These are phyloP conservation scores for Bipolaris bicolor DNA, from an alignment of 2,329 filamentous ascomycete genomes.

Conservation along the genomic window DNA sequence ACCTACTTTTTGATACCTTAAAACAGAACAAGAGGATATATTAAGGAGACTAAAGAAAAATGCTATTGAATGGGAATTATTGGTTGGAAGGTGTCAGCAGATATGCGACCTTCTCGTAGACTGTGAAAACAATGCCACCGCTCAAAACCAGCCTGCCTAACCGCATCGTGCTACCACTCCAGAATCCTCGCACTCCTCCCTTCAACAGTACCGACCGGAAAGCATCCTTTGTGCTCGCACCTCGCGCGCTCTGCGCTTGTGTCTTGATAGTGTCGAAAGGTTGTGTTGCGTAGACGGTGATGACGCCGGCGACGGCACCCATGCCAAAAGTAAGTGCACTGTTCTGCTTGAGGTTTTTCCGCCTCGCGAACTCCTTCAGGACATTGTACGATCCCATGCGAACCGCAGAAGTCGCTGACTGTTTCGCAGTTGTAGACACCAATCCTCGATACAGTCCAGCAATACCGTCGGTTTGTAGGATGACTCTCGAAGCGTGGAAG, in stretches of 20 bases:
- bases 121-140: constrained; percentile 41
- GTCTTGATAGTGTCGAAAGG: constrained; percentile 55
- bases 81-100: constrained; percentile 12
- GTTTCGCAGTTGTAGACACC: constrained; percentile 56
- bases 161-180: constrained; percentile 41
- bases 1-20: background rate
- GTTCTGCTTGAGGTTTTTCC: constrained; percentile 29
- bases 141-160: constrained; percentile 39
- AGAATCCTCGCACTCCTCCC: constrained; percentile 35
- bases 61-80: background rate
- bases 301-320: constrained; percentile 37
- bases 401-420: constrained; percentile 56
- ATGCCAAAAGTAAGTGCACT: constrained; percentile 33
- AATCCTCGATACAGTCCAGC: constrained; percentile 55
- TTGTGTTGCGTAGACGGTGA: constrained; percentile 53
- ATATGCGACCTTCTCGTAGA: constrained; percentile 40
- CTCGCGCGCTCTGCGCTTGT: constrained; percentile 42
- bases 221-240: constrained; percentile 33
- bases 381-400: constrained; percentile 59
- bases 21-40: background rate
- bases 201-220: constrained; percentile 30
- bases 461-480: constrained; percentile 52
- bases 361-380: constrained; percentile 46
- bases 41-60: background rate
- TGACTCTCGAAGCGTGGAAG: constrained; percentile 24